A percentile compares a stretch with the other conserved stretches of the same genome.
Evolutionary conservation across 768 basidiomycete genomes (phyloP).

Genomic region (Baorangia bicolor): DNA sequence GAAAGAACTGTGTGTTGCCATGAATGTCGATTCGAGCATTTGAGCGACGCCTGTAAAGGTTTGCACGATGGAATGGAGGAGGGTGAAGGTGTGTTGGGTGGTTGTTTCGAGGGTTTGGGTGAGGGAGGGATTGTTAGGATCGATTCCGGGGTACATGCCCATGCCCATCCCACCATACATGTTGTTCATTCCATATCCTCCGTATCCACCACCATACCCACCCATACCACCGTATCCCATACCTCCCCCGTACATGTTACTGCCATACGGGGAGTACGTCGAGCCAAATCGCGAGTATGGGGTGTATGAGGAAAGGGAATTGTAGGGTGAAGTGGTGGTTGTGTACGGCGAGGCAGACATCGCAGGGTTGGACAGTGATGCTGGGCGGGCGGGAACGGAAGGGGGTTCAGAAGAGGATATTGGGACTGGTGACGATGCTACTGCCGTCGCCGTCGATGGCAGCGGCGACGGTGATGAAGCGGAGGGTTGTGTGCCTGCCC

Average conservation of each 20-base stretch:
- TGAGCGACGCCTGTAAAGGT: slow-evolving; percentile 94
- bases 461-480: slow-evolving; percentile 26
- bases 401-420: slow-evolving; percentile 36
- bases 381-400: slow-evolving; percentile 62
- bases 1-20: slow-evolving; percentile 94
- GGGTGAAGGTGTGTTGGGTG: slow-evolving; percentile 89
- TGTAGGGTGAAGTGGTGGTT: slow-evolving; percentile 40
- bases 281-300: slow-evolving; percentile 38
- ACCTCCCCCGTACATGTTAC: slow-evolving; percentile 33
- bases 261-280: slow-evolving; percentile 36
- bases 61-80: slow-evolving; percentile 92
- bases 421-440: slow-evolving; percentile 20
- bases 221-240: slow-evolving; percentile 44
- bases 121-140: slow-evolving; percentile 60
- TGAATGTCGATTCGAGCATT: slow-evolving; percentile 96
- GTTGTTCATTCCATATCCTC: slow-evolving; percentile 52
- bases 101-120: slow-evolving; percentile 86
- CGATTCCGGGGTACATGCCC: slow-evolving; percentile 40
- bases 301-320: slow-evolving; percentile 50
- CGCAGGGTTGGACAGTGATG: slow-evolving; percentile 44
- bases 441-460: slow-evolving; percentile 19
- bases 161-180: slow-evolving; percentile 41
- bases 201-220: slow-evolving; percentile 42
- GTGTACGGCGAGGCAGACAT: slow-evolving; percentile 35
- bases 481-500: slow-evolving; percentile 41